Percentiles rank a stretch among this genome's conserved stretches.
Evolutionary conservation across 768 basidiomycete genomes (phyloP).

Genomic region (Tulasnella sp.): DNA sequence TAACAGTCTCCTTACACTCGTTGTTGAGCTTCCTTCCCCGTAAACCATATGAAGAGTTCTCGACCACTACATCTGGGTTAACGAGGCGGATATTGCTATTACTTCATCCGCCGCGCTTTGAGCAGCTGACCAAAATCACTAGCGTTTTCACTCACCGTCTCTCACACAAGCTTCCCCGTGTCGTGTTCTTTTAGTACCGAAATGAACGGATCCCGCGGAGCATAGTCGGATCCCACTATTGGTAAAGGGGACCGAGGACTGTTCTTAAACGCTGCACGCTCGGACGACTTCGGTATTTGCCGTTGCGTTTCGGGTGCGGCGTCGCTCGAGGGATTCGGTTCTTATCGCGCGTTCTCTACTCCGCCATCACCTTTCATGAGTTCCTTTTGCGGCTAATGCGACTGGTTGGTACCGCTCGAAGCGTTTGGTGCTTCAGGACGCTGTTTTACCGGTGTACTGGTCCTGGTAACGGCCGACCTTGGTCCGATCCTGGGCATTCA

Average conservation of each 20-base stretch:
- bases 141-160: not conserved
- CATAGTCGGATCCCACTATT: not conserved
- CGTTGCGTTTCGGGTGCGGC: constrained; percentile 4
- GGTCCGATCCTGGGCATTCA: not conserved
- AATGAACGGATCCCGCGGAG: not conserved
- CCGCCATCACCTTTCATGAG: constrained; percentile 10
- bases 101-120: not conserved
- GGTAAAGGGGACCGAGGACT: constrained; percentile 13
- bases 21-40: not conserved
- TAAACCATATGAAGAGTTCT: not conserved
- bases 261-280: not conserved
- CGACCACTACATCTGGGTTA: not conserved
- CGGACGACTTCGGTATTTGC: constrained; percentile 9
- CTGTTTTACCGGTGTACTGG: not conserved
- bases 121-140: not conserved
- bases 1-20: not conserved
- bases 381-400: not conserved
- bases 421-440: not conserved
- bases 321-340: constrained; percentile 9
- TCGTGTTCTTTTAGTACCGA: not conserved
- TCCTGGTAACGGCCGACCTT: constrained; percentile 9
- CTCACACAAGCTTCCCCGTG: not conserved
- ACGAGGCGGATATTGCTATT: not conserved
- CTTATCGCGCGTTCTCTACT: not conserved
- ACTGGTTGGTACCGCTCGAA: not conserved